Percentiles rank a stretch among this genome's conserved stretches.
Conservation (phyloP, 106 monocot genomes). For the Agapanthus africanus region DNA sequence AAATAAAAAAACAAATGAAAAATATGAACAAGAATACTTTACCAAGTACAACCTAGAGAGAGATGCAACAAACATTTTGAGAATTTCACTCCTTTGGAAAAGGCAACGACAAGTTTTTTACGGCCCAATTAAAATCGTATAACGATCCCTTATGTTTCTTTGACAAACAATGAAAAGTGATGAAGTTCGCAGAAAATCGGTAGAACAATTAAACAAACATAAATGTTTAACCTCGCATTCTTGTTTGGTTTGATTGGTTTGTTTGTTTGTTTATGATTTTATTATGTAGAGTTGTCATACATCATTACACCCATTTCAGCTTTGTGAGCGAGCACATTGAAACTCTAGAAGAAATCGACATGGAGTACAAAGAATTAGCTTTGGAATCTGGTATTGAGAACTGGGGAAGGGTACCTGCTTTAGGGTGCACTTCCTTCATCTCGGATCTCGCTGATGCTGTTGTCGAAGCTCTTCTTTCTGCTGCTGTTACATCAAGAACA, state of each 20-base stretch:
- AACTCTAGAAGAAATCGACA: slow-evolving; percentile 91
- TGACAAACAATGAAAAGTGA: no score
- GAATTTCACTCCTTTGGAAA: no score
- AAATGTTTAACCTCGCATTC: neutral
- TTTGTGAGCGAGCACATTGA: slow-evolving; percentile 99
- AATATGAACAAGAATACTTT: no score
- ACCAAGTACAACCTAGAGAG: no score
- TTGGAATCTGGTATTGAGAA: slow-evolving; percentile 80
- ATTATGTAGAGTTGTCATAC: neutral
- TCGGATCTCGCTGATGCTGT: slow-evolving; percentile 80
- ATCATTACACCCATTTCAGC: slow-evolving; percentile 22
- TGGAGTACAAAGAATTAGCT: slow-evolving; percentile 92
- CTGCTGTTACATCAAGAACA: slow-evolving; percentile 26
- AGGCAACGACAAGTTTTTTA: no score
- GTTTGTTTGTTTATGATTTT: no score
- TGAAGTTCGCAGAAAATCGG: neutral
- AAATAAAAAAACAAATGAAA: no score
- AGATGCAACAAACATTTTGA: no score
- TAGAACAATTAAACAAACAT: neutral
- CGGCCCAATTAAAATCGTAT: no score
- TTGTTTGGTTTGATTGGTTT: neutral
- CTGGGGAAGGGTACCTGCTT: slow-evolving; percentile 91
- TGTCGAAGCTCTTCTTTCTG: slow-evolving; percentile 72
- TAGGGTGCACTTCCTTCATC: slow-evolving; percentile 82
- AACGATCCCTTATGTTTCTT: no score